Evolutionary conservation across 306 rosid species (phyloP).

Genomic region (Oemleria cerasiformis): DNA sequence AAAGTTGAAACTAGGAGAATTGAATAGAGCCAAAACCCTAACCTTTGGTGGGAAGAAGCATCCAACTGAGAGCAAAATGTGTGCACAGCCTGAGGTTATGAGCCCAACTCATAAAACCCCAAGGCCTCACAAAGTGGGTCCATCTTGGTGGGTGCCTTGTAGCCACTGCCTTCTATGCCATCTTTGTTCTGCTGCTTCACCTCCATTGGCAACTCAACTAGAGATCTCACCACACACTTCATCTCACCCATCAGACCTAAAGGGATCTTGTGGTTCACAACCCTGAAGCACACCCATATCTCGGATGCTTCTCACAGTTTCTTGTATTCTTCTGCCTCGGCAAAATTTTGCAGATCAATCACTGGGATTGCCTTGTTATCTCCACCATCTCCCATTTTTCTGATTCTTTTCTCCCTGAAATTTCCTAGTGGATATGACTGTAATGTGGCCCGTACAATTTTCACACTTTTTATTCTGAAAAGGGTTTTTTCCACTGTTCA

Average conservation of each 20-base stretch:
- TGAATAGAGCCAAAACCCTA: background rate
- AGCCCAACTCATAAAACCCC: slow-evolving; percentile 43
- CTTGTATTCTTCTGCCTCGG: slow-evolving; percentile 19
- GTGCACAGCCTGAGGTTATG: slow-evolving; percentile 33
- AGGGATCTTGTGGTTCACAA: slow-evolving; percentile 48
- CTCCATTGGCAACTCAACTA: slow-evolving; percentile 55
- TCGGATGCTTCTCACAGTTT: slow-evolving; percentile 59
- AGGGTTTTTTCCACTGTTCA: background rate
- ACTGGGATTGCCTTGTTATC: slow-evolving; percentile 25
- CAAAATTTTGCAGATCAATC: slow-evolving; percentile 39
- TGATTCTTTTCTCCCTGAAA: background rate
- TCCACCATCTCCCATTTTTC: background rate
- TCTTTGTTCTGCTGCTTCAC: slow-evolving; percentile 48
- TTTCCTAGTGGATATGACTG: background rate
- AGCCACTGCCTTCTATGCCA: slow-evolving; percentile 45
- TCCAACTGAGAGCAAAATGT: slow-evolving; percentile 46
- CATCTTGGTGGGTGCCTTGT: slow-evolving; percentile 31
- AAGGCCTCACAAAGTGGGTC: slow-evolving; percentile 54
- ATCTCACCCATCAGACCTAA: slow-evolving; percentile 44
- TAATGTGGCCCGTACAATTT: too few relatives aligned
- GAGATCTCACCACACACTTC: slow-evolving; percentile 35
- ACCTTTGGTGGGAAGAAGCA: slow-evolving; percentile 44
- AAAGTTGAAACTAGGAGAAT: background rate
- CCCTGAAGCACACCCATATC: slow-evolving; percentile 58
- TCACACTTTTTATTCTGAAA: background rate